phyloP scores from a whole-genome alignment of 345 rosid genomes.

The Gossypium anomalum region DNA sequence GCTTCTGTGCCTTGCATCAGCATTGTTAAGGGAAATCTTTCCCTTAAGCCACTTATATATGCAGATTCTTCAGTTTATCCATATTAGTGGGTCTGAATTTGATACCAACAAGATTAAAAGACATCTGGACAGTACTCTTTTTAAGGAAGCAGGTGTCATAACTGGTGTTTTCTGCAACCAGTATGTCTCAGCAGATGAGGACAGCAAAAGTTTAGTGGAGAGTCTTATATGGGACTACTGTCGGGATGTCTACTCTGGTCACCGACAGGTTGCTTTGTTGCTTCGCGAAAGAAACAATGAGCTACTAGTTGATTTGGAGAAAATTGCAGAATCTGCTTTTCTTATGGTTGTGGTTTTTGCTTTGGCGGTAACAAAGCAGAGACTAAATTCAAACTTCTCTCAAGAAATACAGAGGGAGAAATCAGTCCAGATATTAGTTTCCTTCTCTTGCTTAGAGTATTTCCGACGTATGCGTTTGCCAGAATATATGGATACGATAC shows the following conservation, averaged over 20 bases:
- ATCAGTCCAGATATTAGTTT: conserved; percentile 61
- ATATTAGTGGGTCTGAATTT: conserved; percentile 18
- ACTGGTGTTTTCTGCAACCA: conserved; percentile 76
- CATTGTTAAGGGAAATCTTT: conserved; percentile 62
- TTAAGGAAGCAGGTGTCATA: conserved; percentile 78
- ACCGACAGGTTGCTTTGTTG: conserved; percentile 55
- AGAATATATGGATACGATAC: conserved; percentile 83
- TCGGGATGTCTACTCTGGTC: conserved; percentile 64
- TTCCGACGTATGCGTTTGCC: conserved; percentile 79
- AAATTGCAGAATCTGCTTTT: conserved; percentile 85
- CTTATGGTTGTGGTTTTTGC: conserved; percentile 86
- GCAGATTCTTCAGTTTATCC: conserved; percentile 24
- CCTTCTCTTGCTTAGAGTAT: conserved; percentile 81
- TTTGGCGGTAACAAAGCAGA: conserved; percentile 67
- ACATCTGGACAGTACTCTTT: conserved; percentile 51
- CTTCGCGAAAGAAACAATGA: conserved; percentile 53
- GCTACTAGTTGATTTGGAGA: conserved; percentile 61
- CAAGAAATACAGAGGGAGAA: conserved; percentile 54
- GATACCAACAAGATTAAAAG: conserved; percentile 37
- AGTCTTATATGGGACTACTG: conserved; percentile 71
- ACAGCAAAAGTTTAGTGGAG: conserved; percentile 55
- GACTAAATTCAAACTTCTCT: conserved; percentile 43
- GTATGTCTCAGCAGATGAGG: conserved; percentile 59
- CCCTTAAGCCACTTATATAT: conserved; percentile 52
- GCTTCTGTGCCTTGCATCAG: conserved; percentile 58